These are phyloP conservation scores for Starmerella floricola DNA, from an alignment of 805 yeast species.

Conservation along the genomic window DNA sequence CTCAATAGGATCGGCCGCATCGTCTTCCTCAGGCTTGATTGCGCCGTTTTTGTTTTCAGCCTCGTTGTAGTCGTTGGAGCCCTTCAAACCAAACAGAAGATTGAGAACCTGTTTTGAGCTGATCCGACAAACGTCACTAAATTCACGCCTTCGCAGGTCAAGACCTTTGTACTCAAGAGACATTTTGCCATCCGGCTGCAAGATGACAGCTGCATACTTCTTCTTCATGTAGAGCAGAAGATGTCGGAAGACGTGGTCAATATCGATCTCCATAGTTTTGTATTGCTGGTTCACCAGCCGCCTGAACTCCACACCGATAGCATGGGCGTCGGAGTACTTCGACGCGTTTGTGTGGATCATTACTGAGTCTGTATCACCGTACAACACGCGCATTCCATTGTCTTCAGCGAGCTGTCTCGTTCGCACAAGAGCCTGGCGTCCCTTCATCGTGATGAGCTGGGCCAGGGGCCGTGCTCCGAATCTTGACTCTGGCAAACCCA, in stretches of 20 bases:
- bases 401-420: constrained; percentile 87
- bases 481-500: constrained; percentile 82
- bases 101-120: constrained; percentile 64
- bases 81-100: constrained; percentile 22
- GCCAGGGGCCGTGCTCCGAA: constrained; percentile 95
- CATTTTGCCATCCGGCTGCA: constrained; percentile 44
- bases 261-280: constrained; percentile 78
- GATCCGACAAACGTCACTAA: constrained; percentile 83
- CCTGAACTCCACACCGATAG: constrained; percentile 78
- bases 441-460: constrained; percentile 86
- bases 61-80: constrained; percentile 44
- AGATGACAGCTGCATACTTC: constrained; percentile 79
- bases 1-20: constrained; percentile 7
- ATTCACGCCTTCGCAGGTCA: constrained; percentile 95
- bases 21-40: background rate
- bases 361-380: constrained; percentile 98
- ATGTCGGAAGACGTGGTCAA: constrained; percentile 82
- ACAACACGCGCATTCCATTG: constrained; percentile 70
- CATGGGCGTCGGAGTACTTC: constrained; percentile 56
- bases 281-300: constrained; percentile 78
- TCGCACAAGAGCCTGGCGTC: constrained; percentile 87
- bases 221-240: constrained; percentile 85
- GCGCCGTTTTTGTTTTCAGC: background rate
- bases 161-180: constrained; percentile 85
- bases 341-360: constrained; percentile 88